Evolutionary conservation across 2,329 filamentous ascomycete genomes (phyloP), one percentile per base, ranked within the genome.

Genomic region (Ophiostoma sp.): DNA sequence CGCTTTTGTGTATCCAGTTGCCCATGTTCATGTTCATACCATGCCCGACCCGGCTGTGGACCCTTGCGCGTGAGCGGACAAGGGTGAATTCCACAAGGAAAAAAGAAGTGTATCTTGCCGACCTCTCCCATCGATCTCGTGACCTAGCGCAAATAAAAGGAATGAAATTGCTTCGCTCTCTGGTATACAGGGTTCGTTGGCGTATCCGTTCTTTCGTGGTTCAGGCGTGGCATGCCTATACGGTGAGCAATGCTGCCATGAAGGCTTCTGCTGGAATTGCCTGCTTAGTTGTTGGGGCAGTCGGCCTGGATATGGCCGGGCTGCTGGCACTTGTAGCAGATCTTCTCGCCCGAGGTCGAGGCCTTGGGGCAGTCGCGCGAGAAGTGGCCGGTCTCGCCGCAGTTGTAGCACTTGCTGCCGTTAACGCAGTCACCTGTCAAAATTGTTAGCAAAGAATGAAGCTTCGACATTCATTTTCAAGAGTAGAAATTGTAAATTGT

Each of bases 381-480:
- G 83, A 98, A 90, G 85, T 98, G 95, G 76, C 96, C 95, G 79
- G 95, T 92, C 87, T 98, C 94, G 81, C 89, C 89, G 79, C 96
- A 98, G 90, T 98, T 98, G 91, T 98, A 99, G 92, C 96, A 99
- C 89, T 98, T 98, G 88, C 97, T 95, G 80, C 96, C 96, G 84
- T 98, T 97, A 79, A 95, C 97, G 86, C 96, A 99, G 85, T 98
- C 96, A 78, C 89, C 88, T 90, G 73, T 55, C 12, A 59, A 19
- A 36, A 17, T 63, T 59, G 15, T 48, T 48, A 48, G 42, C 42
- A 48, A 48, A 70, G 33, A 22, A 22, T 19, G 28, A 2, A 57
- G 25, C 15, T 25, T 39, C 33, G 3, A 33, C 17, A 11, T 22
- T 22, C 9, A 11, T n/a, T n/a, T n/a, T n/a, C n/a, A n/a, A n/a